phyloP scores from a whole-genome alignment of 1,139 yeast genomes.

The Ashbya aceris region DNA sequence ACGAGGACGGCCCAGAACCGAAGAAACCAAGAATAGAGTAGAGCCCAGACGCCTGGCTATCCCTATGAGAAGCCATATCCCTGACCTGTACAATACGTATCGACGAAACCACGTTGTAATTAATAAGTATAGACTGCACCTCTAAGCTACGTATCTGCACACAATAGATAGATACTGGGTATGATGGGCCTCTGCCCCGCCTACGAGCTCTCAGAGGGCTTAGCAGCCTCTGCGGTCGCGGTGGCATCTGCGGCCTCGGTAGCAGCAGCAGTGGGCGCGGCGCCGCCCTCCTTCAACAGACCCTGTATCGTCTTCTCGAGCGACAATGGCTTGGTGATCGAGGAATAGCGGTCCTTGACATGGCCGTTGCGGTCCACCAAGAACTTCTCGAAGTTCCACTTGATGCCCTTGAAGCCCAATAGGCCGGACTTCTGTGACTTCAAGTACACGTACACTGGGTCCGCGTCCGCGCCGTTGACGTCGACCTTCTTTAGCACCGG shows the following conservation, averaged over 20 bases:
- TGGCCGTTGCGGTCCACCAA: slow-evolving; percentile 54
- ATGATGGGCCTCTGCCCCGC: no score
- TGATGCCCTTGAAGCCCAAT: slow-evolving; percentile 55
- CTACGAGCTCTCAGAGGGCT: no score
- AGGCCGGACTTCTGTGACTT: slow-evolving; percentile 50
- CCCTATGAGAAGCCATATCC: no score
- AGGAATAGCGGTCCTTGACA: slow-evolving; percentile 55
- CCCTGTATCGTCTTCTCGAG: slow-evolving; percentile 40
- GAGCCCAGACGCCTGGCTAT: slow-evolving; percentile 6
- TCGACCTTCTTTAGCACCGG: slow-evolving; percentile 63
- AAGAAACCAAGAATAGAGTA: slow-evolving; percentile 8
- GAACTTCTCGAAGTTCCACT: slow-evolving; percentile 92
- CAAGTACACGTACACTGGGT: slow-evolving; percentile 64
- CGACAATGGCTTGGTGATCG: slow-evolving; percentile 58
- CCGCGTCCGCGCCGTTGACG: slow-evolving; percentile 71
- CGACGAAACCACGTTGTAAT: neutral
- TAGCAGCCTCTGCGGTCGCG: neutral
- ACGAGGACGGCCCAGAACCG: no score
- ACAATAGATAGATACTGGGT: no score
- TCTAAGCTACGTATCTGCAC: no score
- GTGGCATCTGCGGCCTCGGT: neutral
- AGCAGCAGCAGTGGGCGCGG: neutral
- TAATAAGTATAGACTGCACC: neutral
- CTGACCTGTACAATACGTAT: neutral
- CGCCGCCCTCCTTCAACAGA: slow-evolving; percentile 33